Conservation (phyloP, 177 flowering plant species). For the Vitis hybrid region DNA sequence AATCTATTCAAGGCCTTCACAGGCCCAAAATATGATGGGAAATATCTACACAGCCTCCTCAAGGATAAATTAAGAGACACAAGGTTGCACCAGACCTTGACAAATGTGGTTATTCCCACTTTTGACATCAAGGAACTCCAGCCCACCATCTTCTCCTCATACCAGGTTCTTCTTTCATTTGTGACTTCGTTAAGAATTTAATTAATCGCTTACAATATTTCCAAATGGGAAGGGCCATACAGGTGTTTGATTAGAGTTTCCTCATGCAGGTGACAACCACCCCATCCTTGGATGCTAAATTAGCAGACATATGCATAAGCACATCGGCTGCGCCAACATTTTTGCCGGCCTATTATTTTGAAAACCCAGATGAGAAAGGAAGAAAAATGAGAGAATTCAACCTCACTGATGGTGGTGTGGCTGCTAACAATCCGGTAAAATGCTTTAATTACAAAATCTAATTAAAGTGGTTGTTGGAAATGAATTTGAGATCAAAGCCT, state of each 20-base stretch:
- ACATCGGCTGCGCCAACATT: constrained; percentile 66
- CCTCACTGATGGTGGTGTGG: constrained; percentile 61
- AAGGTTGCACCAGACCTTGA: constrained; percentile 44
- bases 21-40: constrained; percentile 66
- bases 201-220: neutral
- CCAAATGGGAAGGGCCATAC: constrained; percentile 3
- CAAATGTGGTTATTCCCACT: constrained; percentile 59
- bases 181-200: too few species aligned
- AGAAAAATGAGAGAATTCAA: constrained; percentile 21
- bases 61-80: constrained; percentile 26
- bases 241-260: constrained; percentile 2
- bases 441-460: neutral
- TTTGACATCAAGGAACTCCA: constrained; percentile 56
- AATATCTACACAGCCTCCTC: constrained; percentile 36
- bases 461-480: neutral
- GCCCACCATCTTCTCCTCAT: constrained; percentile 52
- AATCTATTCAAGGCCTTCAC: constrained; percentile 16
- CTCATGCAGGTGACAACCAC: constrained; percentile 19
- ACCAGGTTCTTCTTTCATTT: constrained; percentile 21
- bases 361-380: constrained; percentile 28
- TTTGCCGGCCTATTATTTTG: constrained; percentile 47
- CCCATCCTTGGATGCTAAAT: constrained; percentile 23
- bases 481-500: neutral
- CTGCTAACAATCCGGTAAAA: constrained; percentile 62
- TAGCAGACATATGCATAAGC: constrained; percentile 54